A percentile compares a stretch with the other conserved stretches of the same genome.
Evolutionary conservation across 1,284 basidiomycete species (phyloP).

Genomic region (Leccinum subfulvum): DNA sequence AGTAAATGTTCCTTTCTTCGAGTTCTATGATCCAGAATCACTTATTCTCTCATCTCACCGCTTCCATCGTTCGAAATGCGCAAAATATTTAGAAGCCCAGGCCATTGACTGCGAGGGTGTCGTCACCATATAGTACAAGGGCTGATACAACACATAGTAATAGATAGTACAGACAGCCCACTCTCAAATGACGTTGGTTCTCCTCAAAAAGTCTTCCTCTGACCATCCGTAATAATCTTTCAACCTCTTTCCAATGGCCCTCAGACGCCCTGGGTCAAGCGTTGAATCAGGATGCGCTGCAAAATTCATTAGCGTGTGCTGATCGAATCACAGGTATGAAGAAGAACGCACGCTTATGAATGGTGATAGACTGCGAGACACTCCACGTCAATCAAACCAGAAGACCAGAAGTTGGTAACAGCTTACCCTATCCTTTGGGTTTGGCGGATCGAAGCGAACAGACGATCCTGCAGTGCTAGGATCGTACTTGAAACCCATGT

Average conservation of each 20-base stretch:
- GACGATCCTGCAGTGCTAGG: constrained; percentile 77
- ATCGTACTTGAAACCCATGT: constrained; percentile 73
- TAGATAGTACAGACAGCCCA: not conserved
- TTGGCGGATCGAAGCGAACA: constrained; percentile 75
- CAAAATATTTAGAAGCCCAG: too few species aligned
- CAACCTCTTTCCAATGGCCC: constrained; percentile 56
- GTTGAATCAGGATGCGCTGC: constrained; percentile 73
- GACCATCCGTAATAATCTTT: constrained; percentile 69
- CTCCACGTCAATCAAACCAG: constrained; percentile 8
- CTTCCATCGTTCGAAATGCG: too few species aligned
- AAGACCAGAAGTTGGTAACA: constrained; percentile 2
- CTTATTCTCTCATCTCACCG: too few species aligned
- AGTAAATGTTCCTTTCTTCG: too few species aligned
- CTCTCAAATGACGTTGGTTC: constrained; percentile 13
- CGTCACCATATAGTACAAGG: not conserved
- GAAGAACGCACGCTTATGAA: constrained; percentile 68
- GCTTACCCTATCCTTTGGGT: constrained; percentile 53
- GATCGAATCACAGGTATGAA: constrained; percentile 1
- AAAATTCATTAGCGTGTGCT: constrained; percentile 4
- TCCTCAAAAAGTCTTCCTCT: constrained; percentile 52
- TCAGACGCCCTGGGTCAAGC: constrained; percentile 50
- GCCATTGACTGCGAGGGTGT: not conserved
- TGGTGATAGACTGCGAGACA: constrained; percentile 56
- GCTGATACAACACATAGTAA: not conserved
- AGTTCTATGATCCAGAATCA: too few species aligned